Evolutionary conservation across 2,329 filamentous ascomycete species (phyloP).

Genomic region (Phaeomoniella chlamydospora): DNA sequence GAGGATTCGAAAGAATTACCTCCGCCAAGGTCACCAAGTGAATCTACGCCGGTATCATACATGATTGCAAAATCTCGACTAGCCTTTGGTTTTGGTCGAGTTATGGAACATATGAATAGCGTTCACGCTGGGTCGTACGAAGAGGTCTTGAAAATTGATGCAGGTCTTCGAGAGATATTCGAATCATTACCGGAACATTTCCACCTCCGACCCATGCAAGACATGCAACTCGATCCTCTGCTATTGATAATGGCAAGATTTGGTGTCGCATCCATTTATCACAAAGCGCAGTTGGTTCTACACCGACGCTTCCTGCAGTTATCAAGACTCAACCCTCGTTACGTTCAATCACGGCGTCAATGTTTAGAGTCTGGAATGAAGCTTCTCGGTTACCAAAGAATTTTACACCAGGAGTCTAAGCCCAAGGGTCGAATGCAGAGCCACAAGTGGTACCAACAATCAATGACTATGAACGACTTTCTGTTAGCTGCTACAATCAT

Average conservation of each 20-base stretch:
- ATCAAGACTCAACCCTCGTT: conserved; percentile 64
- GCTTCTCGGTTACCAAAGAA: conserved; percentile 62
- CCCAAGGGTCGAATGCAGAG: conserved; percentile 56
- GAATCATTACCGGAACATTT: conserved; percentile 67
- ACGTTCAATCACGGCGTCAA: conserved; percentile 66
- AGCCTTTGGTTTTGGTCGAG: conserved; percentile 25
- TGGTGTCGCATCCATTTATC: conserved; percentile 69
- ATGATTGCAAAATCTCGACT: conserved; percentile 31
- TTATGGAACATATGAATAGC: conserved; percentile 26
- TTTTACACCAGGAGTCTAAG: conserved; percentile 60
- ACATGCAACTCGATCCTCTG: conserved; percentile 54
- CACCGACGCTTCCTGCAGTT: conserved; percentile 77
- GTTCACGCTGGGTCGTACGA: conserved; percentile 38
- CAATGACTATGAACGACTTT: conserved; percentile 72
- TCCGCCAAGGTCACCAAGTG: conserved; percentile 37
- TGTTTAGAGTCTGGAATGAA: conserved; percentile 80
- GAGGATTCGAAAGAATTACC: conserved; percentile 41
- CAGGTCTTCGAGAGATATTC: conserved; percentile 39
- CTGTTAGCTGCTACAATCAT: conserved; percentile 75
- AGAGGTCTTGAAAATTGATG: conserved; percentile 45
- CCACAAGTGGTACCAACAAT: conserved; percentile 65
- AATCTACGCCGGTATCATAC: conserved; percentile 42
- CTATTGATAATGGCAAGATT: conserved; percentile 66
- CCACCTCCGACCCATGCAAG: conserved; percentile 58
- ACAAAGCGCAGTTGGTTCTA: conserved; percentile 77